Evolutionary conservation across 2,329 filamentous ascomycete genomes (phyloP).

Genomic region (Aspergillus floridensis): DNA sequence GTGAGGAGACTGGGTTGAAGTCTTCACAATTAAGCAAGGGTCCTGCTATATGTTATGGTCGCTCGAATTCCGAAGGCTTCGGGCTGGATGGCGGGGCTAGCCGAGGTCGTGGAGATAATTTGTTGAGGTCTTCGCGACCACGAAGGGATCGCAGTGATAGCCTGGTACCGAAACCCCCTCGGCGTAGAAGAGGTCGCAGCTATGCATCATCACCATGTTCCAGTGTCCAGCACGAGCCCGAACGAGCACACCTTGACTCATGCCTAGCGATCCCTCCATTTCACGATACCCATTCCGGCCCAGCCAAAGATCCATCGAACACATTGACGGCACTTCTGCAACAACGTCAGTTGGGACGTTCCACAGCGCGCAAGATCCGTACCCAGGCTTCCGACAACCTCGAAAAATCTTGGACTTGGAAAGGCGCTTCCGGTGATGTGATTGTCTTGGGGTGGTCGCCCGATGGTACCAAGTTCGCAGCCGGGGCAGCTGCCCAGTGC

Average conservation of each 20-base stretch:
- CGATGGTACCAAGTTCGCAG: conserved; percentile 54
- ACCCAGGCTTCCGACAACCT: conserved; percentile 39
- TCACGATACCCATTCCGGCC: neutral
- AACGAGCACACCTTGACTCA: neutral
- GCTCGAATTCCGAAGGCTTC: neutral
- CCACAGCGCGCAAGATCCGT: conserved; percentile 14
- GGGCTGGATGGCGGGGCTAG: neutral
- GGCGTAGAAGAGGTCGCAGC: neutral
- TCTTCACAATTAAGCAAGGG: neutral
- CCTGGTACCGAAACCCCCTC: neutral
- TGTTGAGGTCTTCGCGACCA: neutral
- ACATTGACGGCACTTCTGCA: conserved; percentile 24
- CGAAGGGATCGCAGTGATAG: neutral
- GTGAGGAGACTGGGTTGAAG: neutral
- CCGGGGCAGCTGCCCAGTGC: conserved; percentile 56
- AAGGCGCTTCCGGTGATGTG: conserved; percentile 59
- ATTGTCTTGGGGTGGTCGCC: conserved; percentile 56
- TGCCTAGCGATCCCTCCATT: neutral
- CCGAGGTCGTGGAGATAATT: neutral
- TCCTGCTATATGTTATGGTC: neutral
- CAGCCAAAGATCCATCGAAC: neutral
- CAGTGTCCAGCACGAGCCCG: neutral
- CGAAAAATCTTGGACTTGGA: conserved; percentile 49
- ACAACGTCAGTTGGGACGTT: conserved; percentile 31
- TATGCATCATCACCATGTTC: neutral